Evolutionary conservation across 2,329 filamentous ascomycete species (phyloP), one percentile per base, ranked within the genome.

Genomic region (Apiospora aurea): DNA sequence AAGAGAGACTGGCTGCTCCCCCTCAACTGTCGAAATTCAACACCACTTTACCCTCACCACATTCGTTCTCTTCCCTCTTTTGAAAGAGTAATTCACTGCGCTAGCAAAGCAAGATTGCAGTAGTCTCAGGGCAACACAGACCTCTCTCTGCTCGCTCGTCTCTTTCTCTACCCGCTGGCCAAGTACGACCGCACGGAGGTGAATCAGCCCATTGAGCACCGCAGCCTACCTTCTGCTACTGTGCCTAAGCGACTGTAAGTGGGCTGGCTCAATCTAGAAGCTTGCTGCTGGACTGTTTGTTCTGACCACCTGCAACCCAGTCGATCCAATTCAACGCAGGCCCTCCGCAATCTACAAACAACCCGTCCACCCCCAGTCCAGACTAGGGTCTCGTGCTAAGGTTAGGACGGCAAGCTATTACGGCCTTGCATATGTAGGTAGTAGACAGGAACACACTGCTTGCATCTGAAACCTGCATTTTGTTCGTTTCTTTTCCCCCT

Each of bases 281-380:
- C 57, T 24, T 18, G 16, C 18, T 64, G 57, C 34, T 41, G 34
- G 10, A 5, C 34, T 41, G 57, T 29, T 21, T 26, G 53, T 61
- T 64, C 34, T n/a, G 41, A 64, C 57, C 57, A 64, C 26, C 51
- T 34, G 53, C 34, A 38, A 29, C 57, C 34, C 57, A 38, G 57
- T 41, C 57, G 38, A 34, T 13, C 34, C 57, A 64, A 41, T 41
- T 34, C 57, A 64, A 64, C 53, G 21, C 13, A 64, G 57, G 34
- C 21, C 57, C 57, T 64, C 57, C 57, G 57, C 57, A 64, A 64
- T 64, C 57, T 64, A 64, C 57, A 64, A 64, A 64, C 57, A 64
- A 64, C 16, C 34, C 34, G 57, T n/a, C 57, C 57, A 64, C 24
- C 57, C 57, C 57, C 57, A 64, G 29, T 41, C 57, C 57, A 41